Evolutionary conservation across 1,284 basidiomycete genomes (phyloP), one percentile per base, ranked within the genome.

Genomic region (Cutaneotrichosporon dermatis): DNA sequence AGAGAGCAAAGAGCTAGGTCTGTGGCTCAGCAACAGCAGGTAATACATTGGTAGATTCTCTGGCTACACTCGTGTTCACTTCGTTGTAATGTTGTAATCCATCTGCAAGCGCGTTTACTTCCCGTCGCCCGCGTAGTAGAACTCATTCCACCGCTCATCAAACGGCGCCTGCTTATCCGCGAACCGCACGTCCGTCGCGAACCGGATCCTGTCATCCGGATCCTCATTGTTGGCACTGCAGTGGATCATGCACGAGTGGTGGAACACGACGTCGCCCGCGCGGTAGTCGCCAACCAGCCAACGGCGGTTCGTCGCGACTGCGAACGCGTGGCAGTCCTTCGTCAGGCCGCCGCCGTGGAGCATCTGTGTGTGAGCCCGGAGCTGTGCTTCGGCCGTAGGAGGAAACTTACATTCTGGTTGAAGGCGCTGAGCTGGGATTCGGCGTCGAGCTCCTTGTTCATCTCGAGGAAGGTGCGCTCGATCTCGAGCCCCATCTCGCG

Each of bases 371-470:
- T 60, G 10, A 60, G 54, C 40, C 13, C 37, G 25, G 25, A 25
- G 25, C 25, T 25, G 25, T 25, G 25, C 25, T 25, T 25, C 25
- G 25, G 25, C 25, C 25, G 25, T 25, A 25, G 25, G 25, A 25
- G 25, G 25, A 25, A 25, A 58, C 60, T 58, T 61, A 69, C 64
- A 37, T 71, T 69, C 42, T 39, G 42, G 49, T 71, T 71, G 58
- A 71, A 71, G 1, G 62, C 69, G 48, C 52, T 56, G 42, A 66
- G 25, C 41, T 61, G 57, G 16, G 66, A 66, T n/a, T 69, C 64
- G 25, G 57, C 56, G 1, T 57, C 55, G 46, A 69, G n/a, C 12
- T 40, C 36, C 35, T 35, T 40, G 55, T 60, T 60, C n/a, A 36
- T 8, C 43, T 58, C 53, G 4, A 43, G 55, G 44, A 69, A 71